Base-by-base conservation (phyloP, 805 yeast genomes). In the Wickerhamomyces alni region DNA sequence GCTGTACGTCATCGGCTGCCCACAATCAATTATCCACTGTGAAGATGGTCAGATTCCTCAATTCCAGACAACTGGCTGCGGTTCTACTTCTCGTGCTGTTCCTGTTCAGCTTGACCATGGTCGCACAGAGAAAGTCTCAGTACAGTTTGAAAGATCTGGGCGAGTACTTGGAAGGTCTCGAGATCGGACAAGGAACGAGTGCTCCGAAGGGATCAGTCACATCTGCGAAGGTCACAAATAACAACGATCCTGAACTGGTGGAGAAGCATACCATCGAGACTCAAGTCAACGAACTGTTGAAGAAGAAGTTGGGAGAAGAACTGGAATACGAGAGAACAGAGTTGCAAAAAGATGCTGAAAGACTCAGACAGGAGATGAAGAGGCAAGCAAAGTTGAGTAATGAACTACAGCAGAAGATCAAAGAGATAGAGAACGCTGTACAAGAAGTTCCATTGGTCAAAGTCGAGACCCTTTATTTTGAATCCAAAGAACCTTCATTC, bases 201-300 rank as follows among this genome's bases (percentile, higher is more conserved):
- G 8, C 17, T n/a, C 8, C 26, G 39, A 9, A 38, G 32, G 35
- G 26, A 27, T 12, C 33, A 36, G 34, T 4, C 41, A 2, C 4
- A 19, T 9, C 45, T n/a, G n/a, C 41, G 4, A 42, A 24, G 26
- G 16, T 46, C 24, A 38, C 39, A 10, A 37, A 48, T 32, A 46
- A 42, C 41, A 46, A 36, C 8, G 29, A 38, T 8, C 48, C 50
- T 9, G 48, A 37, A 29, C 6, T 48, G 8, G 22, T 48, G 7
- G 42, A 44, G 13, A 39, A 43, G 19, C 52, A 48, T 17, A 40
- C 35, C 37, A 44, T 48, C 18, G 50, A 48, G 39, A 28, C 12
- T 25, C 36, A 44, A 36, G 52, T 48, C 19, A 46, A 46, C 30
- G 48, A 45, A 32, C 39, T 45, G 22, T 35, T 50, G 19, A 44